Conservation (phyloP, 257 asterid species). For the Gynochthodes officinalis region DNA sequence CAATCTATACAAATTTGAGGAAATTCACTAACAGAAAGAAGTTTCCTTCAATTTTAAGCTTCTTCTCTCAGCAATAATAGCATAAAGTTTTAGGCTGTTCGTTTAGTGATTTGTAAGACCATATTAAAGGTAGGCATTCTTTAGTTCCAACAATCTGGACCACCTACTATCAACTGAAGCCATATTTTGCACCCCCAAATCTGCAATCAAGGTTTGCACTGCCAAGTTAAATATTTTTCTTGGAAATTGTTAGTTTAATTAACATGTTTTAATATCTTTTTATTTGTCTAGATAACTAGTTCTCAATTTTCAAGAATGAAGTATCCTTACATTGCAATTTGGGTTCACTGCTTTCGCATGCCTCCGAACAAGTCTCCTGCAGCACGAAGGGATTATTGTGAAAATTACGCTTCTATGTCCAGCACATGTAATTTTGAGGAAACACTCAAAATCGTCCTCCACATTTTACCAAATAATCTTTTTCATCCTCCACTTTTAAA, state of each 20-base stretch:
- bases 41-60: background rate
- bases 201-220: constrained; percentile 33
- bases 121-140: constrained; percentile 19
- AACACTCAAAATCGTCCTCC: too few relatives aligned
- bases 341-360: constrained; percentile 71
- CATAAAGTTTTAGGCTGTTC: background rate
- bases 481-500: too few relatives aligned
- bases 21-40: background rate
- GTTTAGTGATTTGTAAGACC: background rate
- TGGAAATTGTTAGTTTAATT: too few relatives aligned
- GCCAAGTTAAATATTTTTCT: background rate
- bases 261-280: too few relatives aligned
- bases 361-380: constrained; percentile 86
- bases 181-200: constrained; percentile 54
- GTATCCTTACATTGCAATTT: constrained; percentile 53
- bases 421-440: too few relatives aligned
- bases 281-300: too few relatives aligned
- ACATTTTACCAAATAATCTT: too few relatives aligned
- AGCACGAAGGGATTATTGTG: background rate
- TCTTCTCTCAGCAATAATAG: background rate
- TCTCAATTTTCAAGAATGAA: background rate
- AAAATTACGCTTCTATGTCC: too few relatives aligned
- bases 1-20: background rate
- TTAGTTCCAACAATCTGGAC: constrained; percentile 71
- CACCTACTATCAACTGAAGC: constrained; percentile 73